Percentiles rank a stretch among this genome's conserved stretches.
phyloP scores from a whole-genome alignment of 2,329 filamentous ascomycete genomes.

The Clathrospora elynae region DNA sequence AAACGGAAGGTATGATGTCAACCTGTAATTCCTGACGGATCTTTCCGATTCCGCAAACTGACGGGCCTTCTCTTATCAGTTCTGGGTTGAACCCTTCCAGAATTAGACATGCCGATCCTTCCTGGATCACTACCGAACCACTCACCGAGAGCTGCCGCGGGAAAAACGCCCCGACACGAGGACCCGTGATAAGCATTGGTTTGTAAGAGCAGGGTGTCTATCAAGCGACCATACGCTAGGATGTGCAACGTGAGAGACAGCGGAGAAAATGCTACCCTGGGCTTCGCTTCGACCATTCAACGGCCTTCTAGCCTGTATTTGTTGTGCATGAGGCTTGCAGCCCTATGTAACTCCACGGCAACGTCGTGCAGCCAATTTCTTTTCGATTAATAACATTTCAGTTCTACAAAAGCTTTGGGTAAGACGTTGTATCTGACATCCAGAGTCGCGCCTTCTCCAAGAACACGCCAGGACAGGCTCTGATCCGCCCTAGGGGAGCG shows the following conservation, averaged over 20 bases:
- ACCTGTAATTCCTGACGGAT: background rate
- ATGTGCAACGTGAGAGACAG: conserved; percentile 5
- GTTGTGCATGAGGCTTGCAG: no score
- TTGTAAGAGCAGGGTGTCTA: conserved; percentile 9
- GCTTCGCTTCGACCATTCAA: conserved; percentile 5
- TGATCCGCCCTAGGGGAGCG: no score
- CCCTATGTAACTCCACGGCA: conserved; percentile 27
- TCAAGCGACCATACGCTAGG: conserved; percentile 2
- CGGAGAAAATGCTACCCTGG: conserved; percentile 24
- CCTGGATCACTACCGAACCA: conserved; percentile 18
- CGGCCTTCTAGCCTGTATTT: conserved; percentile 7
- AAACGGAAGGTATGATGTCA: conserved; percentile 4
- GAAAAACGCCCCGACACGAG: background rate
- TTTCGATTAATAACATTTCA: conserved; percentile 1
- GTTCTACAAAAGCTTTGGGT: conserved; percentile 15
- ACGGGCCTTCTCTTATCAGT: conserved; percentile 21
- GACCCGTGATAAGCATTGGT: conserved; percentile 12
- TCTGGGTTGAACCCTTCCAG: conserved; percentile 9
- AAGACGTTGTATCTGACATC: background rate
- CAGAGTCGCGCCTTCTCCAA: background rate
- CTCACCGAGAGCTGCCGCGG: conserved; percentile 1
- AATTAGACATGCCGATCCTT: conserved; percentile 13
- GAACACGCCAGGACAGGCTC: conserved; percentile 1
- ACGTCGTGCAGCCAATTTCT: conserved; percentile 16
- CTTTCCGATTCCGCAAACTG: conserved; percentile 8